Conservation (phyloP, 495 filamentous ascomycete genomes). For the Aspergillus sclerotioniger region DNA sequence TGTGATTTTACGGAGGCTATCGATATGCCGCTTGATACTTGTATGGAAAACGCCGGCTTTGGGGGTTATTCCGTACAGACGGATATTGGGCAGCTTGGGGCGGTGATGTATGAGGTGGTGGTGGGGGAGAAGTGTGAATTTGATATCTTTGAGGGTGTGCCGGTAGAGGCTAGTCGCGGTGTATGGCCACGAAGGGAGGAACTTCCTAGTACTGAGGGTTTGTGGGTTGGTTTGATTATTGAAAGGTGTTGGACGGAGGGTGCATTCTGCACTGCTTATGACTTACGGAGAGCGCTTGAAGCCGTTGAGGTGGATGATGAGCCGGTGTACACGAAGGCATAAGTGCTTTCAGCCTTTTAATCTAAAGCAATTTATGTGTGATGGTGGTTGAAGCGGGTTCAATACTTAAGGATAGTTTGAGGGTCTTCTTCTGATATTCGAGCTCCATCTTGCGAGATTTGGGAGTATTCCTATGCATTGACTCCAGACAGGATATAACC, state of each 20-base stretch:
- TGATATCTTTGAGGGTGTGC: conserved; percentile 11
- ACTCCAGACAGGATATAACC: too few relatives aligned
- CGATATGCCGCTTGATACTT: conserved; percentile 15
- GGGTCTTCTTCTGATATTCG: too few relatives aligned
- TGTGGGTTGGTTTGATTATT: conserved; percentile 15
- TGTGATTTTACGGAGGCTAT: conserved; percentile 28
- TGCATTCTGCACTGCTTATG: conserved; percentile 5
- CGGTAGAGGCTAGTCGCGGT: conserved; percentile 5
- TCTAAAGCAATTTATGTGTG: too few relatives aligned
- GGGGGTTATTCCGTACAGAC: conserved; percentile 20
- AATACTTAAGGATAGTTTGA: too few relatives aligned
- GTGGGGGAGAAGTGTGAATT: conserved; percentile 10
- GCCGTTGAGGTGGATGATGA: not conserved
- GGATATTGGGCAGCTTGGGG: conserved; percentile 12
- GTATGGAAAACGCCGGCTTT: conserved; percentile 22
- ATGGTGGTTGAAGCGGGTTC: too few relatives aligned
- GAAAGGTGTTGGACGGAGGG: conserved; percentile 15
- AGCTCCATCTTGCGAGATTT: too few relatives aligned
- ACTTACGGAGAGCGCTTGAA: conserved; percentile 6
- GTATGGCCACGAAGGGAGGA: conserved; percentile 12
- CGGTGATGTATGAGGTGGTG: not conserved
- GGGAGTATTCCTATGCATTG: too few relatives aligned
- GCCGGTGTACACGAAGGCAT: too few relatives aligned
- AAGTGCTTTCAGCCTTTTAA: too few relatives aligned
- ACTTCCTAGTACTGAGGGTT: conserved; percentile 12